phyloP scores from a whole-genome alignment of 352 stramenopile species.

The Globisporangium rhizosaccharum region DNA sequence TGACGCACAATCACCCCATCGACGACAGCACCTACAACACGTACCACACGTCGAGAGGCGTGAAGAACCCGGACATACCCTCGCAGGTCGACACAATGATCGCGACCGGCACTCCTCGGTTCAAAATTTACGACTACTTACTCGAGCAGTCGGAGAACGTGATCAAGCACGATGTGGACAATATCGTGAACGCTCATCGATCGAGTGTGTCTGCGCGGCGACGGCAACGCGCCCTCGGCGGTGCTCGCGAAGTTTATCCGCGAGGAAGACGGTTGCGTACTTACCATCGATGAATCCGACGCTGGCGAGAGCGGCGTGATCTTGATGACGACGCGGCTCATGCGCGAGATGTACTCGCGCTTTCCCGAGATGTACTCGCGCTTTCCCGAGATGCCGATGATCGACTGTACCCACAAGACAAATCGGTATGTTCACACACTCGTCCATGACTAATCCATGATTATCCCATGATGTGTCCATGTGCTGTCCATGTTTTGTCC shows the following conservation, averaged over 20 bases:
- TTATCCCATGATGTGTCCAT: background rate
- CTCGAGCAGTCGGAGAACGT: conserved; percentile 4
- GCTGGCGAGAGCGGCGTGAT: conserved; percentile 10
- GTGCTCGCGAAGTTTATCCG: background rate
- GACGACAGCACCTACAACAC: background rate
- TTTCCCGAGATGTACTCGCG: conserved; percentile 8
- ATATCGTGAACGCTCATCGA: background rate
- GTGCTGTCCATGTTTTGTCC: background rate
- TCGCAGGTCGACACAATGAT: background rate
- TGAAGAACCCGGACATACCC: background rate
- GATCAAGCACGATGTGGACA: background rate
- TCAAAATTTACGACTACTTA: conserved; percentile 4
- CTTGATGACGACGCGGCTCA: conserved; percentile 3
- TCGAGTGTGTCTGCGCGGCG: background rate
- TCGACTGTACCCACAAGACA: conserved; percentile 20
- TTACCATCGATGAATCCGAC: conserved; percentile 8
- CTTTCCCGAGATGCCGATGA: conserved; percentile 11
- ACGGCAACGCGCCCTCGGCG: background rate
- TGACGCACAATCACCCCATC: background rate
- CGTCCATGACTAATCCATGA: too few relatives aligned
- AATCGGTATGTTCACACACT: conserved; percentile 5
- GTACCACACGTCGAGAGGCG: background rate
- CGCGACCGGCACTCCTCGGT: background rate
- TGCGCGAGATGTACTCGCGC: conserved; percentile 2
- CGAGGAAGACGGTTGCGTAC: background rate